phyloP scores from a whole-genome alignment of 352 stramenopile species.

The Globisporangium lucens region DNA sequence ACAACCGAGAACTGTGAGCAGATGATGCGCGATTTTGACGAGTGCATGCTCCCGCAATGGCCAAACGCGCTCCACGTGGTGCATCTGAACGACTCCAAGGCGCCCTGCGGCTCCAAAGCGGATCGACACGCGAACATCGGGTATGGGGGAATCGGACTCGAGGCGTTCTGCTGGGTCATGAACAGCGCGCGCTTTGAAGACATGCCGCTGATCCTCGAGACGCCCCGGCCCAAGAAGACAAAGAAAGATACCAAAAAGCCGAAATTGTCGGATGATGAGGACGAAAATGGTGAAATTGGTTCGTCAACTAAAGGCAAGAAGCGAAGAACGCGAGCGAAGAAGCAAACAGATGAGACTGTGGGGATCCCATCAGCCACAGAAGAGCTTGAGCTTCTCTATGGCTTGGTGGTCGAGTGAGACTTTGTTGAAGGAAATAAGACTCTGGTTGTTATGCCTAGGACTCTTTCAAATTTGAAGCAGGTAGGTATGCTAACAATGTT shows the following conservation, averaged over 20 bases:
- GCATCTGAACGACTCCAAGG: conserved; percentile 49
- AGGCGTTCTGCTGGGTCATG: conserved; percentile 41
- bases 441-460: not conserved
- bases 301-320: conserved; percentile 1
- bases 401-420: not conserved
- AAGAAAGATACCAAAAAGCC: not conserved
- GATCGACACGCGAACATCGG: conserved; percentile 52
- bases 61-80: conserved; percentile 34
- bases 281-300: not conserved
- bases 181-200: conserved; percentile 31
- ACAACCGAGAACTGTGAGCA: conserved; percentile 25
- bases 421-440: not conserved
- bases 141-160: conserved; percentile 24
- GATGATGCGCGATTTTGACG: conserved; percentile 34
- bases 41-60: conserved; percentile 26
- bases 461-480: too few relatives aligned
- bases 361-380: conserved; percentile 6
- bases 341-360: not conserved
- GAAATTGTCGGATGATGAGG: not conserved
- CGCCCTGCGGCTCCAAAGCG: conserved; percentile 20
- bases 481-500: too few relatives aligned
- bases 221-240: conserved; percentile 19
- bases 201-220: conserved; percentile 49
- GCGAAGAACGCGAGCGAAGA: not conserved
- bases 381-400: conserved; percentile 13